A percentile compares a stretch with the other conserved stretches of the same genome.
These are phyloP conservation scores for Ceratobasidium sp. DNA, from an alignment of 1,284 basidiomycete species.

Conservation along the genomic window DNA sequence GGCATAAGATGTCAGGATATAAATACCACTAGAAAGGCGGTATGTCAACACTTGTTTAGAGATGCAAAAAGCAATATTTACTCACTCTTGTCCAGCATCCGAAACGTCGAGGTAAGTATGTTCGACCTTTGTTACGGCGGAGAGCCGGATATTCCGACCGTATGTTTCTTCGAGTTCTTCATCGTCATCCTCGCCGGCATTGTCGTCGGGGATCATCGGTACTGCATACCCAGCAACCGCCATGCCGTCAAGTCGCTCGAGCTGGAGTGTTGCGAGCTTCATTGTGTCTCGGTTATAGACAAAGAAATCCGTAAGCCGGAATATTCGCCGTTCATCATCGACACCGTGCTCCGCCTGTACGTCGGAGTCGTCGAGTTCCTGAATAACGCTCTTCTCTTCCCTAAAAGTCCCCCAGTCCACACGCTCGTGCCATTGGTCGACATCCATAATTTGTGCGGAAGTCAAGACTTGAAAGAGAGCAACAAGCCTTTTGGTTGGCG, in stretches of 20 bases:
- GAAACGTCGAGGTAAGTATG: conserved; percentile 31
- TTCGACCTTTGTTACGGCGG: conserved; percentile 8
- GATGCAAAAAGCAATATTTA: not conserved
- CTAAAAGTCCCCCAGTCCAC: not conserved
- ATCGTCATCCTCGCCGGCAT: conserved; percentile 6
- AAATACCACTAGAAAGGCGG: conserved; percentile 16
- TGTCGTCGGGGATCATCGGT: conserved; percentile 28
- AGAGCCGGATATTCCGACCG: conserved; percentile 2
- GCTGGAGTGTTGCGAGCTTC: not conserved
- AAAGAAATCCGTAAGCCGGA: conserved; percentile 26
- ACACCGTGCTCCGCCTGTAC: not conserved
- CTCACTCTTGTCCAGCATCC: conserved; percentile 18
- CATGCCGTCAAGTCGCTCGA: not conserved
- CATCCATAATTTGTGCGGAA: conserved; percentile 17
- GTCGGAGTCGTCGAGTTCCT: conserved; percentile 17
- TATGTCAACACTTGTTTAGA: not conserved
- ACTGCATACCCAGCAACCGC: conserved; percentile 10
- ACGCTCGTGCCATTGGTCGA: conserved; percentile 15
- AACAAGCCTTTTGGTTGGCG: not conserved
- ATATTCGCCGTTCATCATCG: conserved; percentile 9
- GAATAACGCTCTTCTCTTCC: not conserved
- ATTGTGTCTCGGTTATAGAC: conserved; percentile 1
- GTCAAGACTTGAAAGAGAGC: not conserved
- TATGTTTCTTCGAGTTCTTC: not conserved
- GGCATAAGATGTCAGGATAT: conserved; percentile 14